phyloP scores from a whole-genome alignment of 768 basidiomycete species.

The Termitomyces sp. region DNA sequence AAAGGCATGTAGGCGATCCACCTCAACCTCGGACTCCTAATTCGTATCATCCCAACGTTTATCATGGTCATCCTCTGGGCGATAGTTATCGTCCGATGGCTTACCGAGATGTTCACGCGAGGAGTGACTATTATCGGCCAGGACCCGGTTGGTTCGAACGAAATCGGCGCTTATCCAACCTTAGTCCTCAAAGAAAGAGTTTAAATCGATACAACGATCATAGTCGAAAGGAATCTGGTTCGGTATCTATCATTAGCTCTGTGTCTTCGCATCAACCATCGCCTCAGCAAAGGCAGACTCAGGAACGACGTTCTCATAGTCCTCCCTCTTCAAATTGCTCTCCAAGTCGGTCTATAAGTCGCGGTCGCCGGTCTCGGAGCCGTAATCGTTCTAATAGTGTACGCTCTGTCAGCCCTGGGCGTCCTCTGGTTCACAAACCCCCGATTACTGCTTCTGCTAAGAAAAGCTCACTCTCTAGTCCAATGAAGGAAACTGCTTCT shows the following conservation, averaged over 20 bases:
- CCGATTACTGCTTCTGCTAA: background rate
- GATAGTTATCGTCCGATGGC: constrained; percentile 50
- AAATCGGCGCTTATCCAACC: constrained; percentile 1
- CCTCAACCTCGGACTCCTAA: constrained; percentile 10
- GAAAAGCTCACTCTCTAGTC: constrained; percentile 1
- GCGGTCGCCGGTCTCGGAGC: constrained; percentile 10
- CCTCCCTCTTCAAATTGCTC: constrained; percentile 13
- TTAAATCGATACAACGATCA: constrained; percentile 21
- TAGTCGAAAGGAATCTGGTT: constrained; percentile 17
- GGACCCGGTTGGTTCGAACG: constrained; percentile 14
- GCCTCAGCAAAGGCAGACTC: constrained; percentile 10
- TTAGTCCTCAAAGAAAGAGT: constrained; percentile 7
- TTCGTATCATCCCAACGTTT: constrained; percentile 6
- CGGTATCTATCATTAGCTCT: constrained; percentile 25
- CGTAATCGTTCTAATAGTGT: constrained; percentile 13
- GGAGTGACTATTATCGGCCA: constrained; percentile 50
- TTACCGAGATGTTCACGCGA: constrained; percentile 33
- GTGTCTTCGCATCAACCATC: constrained; percentile 20
- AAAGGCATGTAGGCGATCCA: constrained; percentile 29
- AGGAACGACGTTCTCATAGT: constrained; percentile 15
- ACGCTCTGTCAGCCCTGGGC: constrained; percentile 12
- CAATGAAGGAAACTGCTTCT: constrained; percentile 5
- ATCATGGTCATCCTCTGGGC: constrained; percentile 16
- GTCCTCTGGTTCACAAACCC: constrained; percentile 4
- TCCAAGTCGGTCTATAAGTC: constrained; percentile 12